phyloP scores from a whole-genome alignment of 2,329 filamentous ascomycete genomes.

The Stagonosporopsis cucurbitacearum region DNA sequence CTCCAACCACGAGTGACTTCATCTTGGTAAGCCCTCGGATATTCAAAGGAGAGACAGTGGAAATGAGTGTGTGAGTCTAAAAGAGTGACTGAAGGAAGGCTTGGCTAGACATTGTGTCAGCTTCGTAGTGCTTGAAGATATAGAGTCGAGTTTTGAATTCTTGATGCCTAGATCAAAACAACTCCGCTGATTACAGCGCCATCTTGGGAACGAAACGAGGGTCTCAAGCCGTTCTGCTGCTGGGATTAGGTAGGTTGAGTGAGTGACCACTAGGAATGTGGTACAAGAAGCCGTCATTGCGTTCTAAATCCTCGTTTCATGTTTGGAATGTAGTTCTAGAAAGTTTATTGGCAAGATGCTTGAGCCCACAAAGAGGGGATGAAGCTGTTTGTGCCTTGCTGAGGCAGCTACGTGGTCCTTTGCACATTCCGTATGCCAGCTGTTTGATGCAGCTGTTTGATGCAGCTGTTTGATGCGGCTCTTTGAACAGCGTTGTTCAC shows the following conservation, averaged over 20 bases:
- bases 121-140: constrained; percentile 12
- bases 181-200: constrained; percentile 1
- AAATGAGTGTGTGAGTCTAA: constrained; percentile 15
- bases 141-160: constrained; percentile 12
- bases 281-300: constrained; percentile 6
- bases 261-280: constrained; percentile 11
- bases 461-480: constrained; percentile 7
- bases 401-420: constrained; percentile 1
- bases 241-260: neutral
- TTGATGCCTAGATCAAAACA: constrained; percentile 18
- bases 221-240: constrained; percentile 3
- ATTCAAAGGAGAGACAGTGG: constrained; percentile 10
- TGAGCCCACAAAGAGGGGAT: neutral
- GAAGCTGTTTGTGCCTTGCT: constrained; percentile 5
- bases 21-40: constrained; percentile 9
- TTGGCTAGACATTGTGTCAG: constrained; percentile 21
- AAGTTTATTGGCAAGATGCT: neutral
- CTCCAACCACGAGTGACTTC: constrained; percentile 18
- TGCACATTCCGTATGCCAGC: constrained; percentile 11
- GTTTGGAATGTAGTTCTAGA: constrained; percentile 4
- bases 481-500: neutral
- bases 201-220: neutral
- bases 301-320: constrained; percentile 11
- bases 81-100: constrained; percentile 20
- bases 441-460: constrained; percentile 5